Conservation (phyloP, 306 rosid species). For the Potentilla sterilis region DNA sequence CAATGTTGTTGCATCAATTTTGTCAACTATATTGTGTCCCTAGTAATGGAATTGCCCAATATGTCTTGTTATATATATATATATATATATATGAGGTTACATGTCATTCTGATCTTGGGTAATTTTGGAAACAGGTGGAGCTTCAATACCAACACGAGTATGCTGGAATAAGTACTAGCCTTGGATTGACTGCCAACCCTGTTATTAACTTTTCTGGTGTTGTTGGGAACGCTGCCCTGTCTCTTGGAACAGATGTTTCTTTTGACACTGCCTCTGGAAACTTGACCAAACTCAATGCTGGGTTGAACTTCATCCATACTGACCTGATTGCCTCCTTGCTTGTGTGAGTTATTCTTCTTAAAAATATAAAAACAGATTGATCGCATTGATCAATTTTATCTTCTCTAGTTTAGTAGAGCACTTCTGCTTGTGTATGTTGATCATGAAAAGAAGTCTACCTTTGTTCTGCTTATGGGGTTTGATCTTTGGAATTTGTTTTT, state of each 20-base stretch:
- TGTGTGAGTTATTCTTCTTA: constrained; percentile 47
- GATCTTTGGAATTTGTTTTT: constrained; percentile 11
- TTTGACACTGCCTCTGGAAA: constrained; percentile 86
- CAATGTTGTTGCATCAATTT: not conserved
- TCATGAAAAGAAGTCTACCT: not conserved
- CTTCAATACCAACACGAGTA: constrained; percentile 88
- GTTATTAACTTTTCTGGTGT: constrained; percentile 84
- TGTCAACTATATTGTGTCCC: not conserved
- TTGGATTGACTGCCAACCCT: constrained; percentile 90
- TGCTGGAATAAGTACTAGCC: constrained; percentile 86
- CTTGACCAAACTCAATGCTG: constrained; percentile 74
- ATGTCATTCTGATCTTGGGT: not conserved
- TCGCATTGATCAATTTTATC: not conserved
- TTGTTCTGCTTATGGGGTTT: constrained; percentile 1
- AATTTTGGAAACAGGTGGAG: constrained; percentile 57
- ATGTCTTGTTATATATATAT: not conserved
- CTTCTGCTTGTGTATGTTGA: not conserved
- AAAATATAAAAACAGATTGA: not conserved
- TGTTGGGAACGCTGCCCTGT: constrained; percentile 58
- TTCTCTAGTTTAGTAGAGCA: not conserved
- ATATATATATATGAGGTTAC: not conserved
- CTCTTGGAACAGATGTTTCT: constrained; percentile 80
- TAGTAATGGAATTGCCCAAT: not conserved
- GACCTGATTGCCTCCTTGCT: constrained; percentile 80
- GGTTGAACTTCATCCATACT: constrained; percentile 65